phyloP scores from a whole-genome alignment of 2,329 filamentous ascomycete genomes.

The Amylocarpus encephaloides region DNA sequence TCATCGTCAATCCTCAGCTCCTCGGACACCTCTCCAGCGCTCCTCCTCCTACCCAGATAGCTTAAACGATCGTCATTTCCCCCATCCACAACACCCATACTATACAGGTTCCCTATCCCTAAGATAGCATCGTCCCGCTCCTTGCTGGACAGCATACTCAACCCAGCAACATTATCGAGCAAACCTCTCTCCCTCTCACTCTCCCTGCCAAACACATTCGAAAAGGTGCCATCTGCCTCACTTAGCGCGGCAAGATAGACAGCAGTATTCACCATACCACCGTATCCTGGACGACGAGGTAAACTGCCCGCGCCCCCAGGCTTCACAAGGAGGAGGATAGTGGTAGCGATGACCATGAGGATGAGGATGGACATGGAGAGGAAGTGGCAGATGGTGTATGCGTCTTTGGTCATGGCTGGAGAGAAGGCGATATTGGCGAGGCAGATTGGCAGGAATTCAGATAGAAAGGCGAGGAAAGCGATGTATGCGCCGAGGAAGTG shows the following conservation, averaged over 20 bases:
- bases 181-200: slow-evolving; percentile 25
- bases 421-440: slow-evolving; percentile 45
- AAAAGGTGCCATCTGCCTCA: slow-evolving; percentile 26
- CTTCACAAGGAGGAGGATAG: slow-evolving; percentile 36
- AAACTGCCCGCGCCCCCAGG: slow-evolving; percentile 35
- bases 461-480: slow-evolving; percentile 38
- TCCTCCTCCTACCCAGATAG: background rate
- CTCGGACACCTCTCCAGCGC: background rate
- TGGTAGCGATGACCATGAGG: slow-evolving; percentile 38
- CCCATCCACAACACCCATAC: slow-evolving; percentile 28
- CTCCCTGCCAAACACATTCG: slow-evolving; percentile 33
- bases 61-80: background rate
- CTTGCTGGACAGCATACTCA: slow-evolving; percentile 25
- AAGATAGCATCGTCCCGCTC: slow-evolving; percentile 30
- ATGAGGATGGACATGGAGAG: slow-evolving; percentile 36
- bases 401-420: slow-evolving; percentile 35
- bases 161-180: slow-evolving; percentile 29
- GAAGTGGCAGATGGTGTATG: slow-evolving; percentile 38
- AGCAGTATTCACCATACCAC: slow-evolving; percentile 35
- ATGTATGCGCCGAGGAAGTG: slow-evolving; percentile 38
- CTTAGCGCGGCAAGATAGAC: slow-evolving; percentile 34
- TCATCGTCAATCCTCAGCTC: slow-evolving; percentile 22
- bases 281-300: slow-evolving; percentile 34
- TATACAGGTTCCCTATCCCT: slow-evolving; percentile 29
- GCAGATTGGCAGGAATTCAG: slow-evolving; percentile 45